Evolutionary conservation across 1,139 yeast species (phyloP).

Genomic region (Magnusiomyces paraingens): DNA sequence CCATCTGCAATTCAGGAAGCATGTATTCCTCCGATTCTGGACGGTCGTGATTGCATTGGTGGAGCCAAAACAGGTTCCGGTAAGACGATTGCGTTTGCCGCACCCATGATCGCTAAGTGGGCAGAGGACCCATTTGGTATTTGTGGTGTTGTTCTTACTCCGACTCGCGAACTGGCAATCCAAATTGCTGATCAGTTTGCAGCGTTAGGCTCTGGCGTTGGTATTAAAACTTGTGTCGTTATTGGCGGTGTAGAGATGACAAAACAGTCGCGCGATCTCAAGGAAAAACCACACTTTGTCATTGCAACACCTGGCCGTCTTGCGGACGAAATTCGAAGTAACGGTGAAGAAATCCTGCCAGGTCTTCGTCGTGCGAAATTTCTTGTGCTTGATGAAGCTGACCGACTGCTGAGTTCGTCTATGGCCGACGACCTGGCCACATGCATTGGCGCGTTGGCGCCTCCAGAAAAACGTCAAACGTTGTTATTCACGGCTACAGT

Average conservation of each 20-base stretch:
- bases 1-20: slow-evolving; percentile 87
- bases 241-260: slow-evolving; percentile 96
- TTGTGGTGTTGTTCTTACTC: slow-evolving; percentile 82
- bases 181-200: slow-evolving; percentile 96
- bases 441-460: slow-evolving; percentile 68
- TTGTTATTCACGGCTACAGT: slow-evolving; percentile 92
- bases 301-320: slow-evolving; percentile 97
- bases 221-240: slow-evolving; percentile 68
- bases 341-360: slow-evolving; percentile 81
- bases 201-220: slow-evolving; percentile 87
- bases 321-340: slow-evolving; percentile 83
- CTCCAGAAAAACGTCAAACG: slow-evolving; percentile 71
- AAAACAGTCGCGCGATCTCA: slow-evolving; percentile 74
- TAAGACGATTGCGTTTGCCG: slow-evolving; percentile 95
- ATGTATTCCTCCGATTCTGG: slow-evolving; percentile 79
- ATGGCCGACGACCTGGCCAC: slow-evolving; percentile 69
- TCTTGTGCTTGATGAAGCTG: slow-evolving; percentile 94
- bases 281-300: slow-evolving; percentile 83
- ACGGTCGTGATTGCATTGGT: slow-evolving; percentile 84
- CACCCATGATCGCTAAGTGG: slow-evolving; percentile 93
- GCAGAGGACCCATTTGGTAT: slow-evolving; percentile 92
- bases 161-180: slow-evolving; percentile 90
- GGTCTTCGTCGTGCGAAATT: slow-evolving; percentile 74
- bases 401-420: slow-evolving; percentile 74
- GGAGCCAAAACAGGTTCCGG: slow-evolving; percentile 99